These are phyloP conservation scores for Lithospermum erythrorhizon DNA, from an alignment of 257 asterid genomes.

Conservation along the genomic window DNA sequence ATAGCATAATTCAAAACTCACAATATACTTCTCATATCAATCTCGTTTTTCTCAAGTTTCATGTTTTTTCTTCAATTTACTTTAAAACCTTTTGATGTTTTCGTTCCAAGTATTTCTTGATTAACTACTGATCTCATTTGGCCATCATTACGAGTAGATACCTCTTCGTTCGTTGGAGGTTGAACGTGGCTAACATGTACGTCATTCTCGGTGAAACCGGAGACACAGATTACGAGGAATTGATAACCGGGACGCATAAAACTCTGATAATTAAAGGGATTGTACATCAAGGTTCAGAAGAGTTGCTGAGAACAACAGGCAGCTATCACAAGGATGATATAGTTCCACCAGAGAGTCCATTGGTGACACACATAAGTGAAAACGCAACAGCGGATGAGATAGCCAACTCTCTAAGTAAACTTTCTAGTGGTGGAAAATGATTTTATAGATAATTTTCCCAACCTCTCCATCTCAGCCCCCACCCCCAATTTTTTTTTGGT, in stretches of 20 bases:
- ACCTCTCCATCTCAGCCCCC: background rate
- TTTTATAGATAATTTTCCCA: slow-evolving; percentile 7
- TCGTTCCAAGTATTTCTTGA: too few species aligned
- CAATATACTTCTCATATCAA: background rate
- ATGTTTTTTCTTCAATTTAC: background rate
- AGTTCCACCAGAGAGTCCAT: slow-evolving; percentile 57
- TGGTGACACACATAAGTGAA: slow-evolving; percentile 27
- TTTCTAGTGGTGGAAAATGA: slow-evolving; percentile 40
- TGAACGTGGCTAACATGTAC: slow-evolving; percentile 68
- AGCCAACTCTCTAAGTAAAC: slow-evolving; percentile 34
- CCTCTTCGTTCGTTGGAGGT: slow-evolving; percentile 75
- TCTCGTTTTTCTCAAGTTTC: background rate
- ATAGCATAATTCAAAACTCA: background rate
- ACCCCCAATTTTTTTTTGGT: background rate
- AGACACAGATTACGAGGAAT: slow-evolving; percentile 76
- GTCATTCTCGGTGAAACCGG: slow-evolving; percentile 83
- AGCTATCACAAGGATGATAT: slow-evolving; percentile 68
- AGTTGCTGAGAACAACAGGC: slow-evolving; percentile 54
- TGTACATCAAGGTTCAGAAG: slow-evolving; percentile 63
- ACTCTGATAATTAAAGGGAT: slow-evolving; percentile 53
- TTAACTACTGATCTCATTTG: background rate
- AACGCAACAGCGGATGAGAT: slow-evolving; percentile 43
- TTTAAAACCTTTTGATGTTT: background rate
- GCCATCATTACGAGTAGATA: slow-evolving; percentile 29
- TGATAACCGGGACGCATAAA: slow-evolving; percentile 68